Base-by-base conservation (phyloP, 768 basidiomycete genomes). In the Suillus paluster region DNA sequence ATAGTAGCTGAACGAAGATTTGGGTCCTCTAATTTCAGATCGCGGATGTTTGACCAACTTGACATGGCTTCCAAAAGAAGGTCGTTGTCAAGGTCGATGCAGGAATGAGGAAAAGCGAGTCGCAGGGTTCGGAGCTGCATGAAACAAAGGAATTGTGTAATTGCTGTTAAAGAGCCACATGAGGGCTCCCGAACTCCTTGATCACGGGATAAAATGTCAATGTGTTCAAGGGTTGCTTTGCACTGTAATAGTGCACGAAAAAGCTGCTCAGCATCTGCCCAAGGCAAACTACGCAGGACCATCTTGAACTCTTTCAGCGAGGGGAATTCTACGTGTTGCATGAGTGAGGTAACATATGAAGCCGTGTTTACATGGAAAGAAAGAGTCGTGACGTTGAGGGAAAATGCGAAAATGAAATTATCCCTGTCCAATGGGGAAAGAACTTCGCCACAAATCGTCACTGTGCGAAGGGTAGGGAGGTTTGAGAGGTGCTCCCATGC, bases 251-350 rank as follows among this genome's bases (percentile, higher is more conserved):
- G 11, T 19, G 30, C 30, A 33, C 30, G 27, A 12, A 30, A 33
- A 30, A 50, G 49, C 30, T 50, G 49, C 30, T 50, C 49, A 7
- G 49, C 49, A 50, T 50, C 49, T 50, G 30, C 49, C 49, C 10
- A 50, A 5, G 49, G 30, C 19, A 50, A 30, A 3, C 15, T 1
- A 33, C 49, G 49, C 11, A 25, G 11, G 19, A 50, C 11, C 49
- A 50, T 50, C 5, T 50, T 50, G 5, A 50, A 50, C 17, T 50
- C 49, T 6, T 33, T n/a, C 27, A 50, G 49, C 5, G 30, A 50
- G 30, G 49, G 49, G 49, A 50, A 50, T 50, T 27, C 27, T 50
- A 27, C 30, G 30, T 30, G 30, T 2, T 17, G 27, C 49, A 50
- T 30, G 5, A 50, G 19, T 33, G 49, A 19, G 30, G 30, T 50